Percentiles rank a stretch among this genome's conserved stretches.
These are phyloP conservation scores for Striga hermonthica DNA, from an alignment of 305 asterid species.

Conservation along the genomic window DNA sequence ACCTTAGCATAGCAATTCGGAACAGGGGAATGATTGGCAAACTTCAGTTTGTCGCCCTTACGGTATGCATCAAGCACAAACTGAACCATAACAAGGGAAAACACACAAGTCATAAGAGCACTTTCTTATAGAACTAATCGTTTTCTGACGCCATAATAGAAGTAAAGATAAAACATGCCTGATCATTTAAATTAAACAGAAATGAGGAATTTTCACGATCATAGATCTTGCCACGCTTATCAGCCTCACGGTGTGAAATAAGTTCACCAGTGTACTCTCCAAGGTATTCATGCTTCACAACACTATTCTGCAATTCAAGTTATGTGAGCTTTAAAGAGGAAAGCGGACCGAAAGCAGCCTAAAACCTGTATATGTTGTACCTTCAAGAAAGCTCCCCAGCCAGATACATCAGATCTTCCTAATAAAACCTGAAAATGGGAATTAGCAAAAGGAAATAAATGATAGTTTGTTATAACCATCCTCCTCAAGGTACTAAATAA, in stretches of 20 bases:
- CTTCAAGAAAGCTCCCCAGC: conserved; percentile 99
- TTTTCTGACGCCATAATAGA: neutral
- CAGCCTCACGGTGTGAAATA: conserved; percentile 97
- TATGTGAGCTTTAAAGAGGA: conserved; percentile 30
- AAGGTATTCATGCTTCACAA: conserved; percentile 83
- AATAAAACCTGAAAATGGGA: conserved; percentile 61
- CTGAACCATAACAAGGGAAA: conserved; percentile 42
- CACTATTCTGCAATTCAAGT: conserved; percentile 62
- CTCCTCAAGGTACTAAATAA: conserved; percentile 5
- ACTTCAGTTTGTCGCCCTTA: conserved; percentile 91
- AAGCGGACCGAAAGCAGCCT: conserved; percentile 8
- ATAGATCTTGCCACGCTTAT: conserved; percentile 96
- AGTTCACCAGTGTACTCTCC: conserved; percentile 98
- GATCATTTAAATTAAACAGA: conserved; percentile 87
- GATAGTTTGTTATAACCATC: conserved; percentile 8
- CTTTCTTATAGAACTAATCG: neutral
- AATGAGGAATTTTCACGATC: conserved; percentile 90
- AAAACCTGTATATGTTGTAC: conserved; percentile 35
- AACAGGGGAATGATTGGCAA: conserved; percentile 92
- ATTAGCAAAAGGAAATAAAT: neutral
- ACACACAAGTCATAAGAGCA: conserved; percentile 19
- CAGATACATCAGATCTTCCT: conserved; percentile 87
- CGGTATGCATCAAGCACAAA: conserved; percentile 95
- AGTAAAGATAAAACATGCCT: conserved; percentile 45
- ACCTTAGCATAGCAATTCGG: conserved; percentile 98